Conservation (phyloP, 495 filamentous ascomycete species). For the Chaetomium fimeti region DNA sequence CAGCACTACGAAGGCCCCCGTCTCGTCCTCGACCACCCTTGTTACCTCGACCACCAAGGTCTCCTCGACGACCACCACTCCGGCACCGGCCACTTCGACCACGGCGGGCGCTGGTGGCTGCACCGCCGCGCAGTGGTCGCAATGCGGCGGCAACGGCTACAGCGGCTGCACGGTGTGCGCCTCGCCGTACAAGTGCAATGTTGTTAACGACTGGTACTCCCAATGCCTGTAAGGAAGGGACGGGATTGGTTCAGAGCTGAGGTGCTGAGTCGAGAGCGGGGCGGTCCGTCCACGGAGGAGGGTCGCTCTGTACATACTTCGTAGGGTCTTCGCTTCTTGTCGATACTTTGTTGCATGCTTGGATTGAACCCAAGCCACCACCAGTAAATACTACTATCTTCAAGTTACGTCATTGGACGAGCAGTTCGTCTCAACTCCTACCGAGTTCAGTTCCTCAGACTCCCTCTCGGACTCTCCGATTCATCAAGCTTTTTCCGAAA, state of each 20-base stretch:
- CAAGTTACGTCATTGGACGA: too few species aligned
- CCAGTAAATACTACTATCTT: not conserved
- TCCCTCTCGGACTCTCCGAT: too few species aligned
- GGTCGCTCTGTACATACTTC: not conserved
- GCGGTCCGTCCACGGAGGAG: too few species aligned
- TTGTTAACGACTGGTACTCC: constrained; percentile 43
- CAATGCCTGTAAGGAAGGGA: constrained; percentile 34
- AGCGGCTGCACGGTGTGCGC: constrained; percentile 44
- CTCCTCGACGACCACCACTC: constrained; percentile 17
- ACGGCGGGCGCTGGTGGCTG: constrained; percentile 16
- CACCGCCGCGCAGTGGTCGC: constrained; percentile 39
- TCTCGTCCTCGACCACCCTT: constrained; percentile 23
- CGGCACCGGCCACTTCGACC: not conserved
- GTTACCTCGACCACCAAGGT: constrained; percentile 21
- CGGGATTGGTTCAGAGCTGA: too few species aligned
- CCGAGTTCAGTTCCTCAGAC: too few species aligned
- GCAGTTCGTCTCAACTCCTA: too few species aligned
- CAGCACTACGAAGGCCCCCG: constrained; percentile 12
- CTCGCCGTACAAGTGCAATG: constrained; percentile 40
- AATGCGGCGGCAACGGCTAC: constrained; percentile 47
- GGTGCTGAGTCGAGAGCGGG: not conserved
- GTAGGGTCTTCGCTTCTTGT: constrained; percentile 15
- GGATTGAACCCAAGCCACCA: not conserved
- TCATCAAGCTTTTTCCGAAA: too few species aligned
- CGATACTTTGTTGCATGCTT: constrained; percentile 16